Percentiles rank a stretch among this genome's conserved stretches.
Conservation (phyloP, 495 filamentous ascomycete genomes). For the Talaromyces wortmannii region DNA sequence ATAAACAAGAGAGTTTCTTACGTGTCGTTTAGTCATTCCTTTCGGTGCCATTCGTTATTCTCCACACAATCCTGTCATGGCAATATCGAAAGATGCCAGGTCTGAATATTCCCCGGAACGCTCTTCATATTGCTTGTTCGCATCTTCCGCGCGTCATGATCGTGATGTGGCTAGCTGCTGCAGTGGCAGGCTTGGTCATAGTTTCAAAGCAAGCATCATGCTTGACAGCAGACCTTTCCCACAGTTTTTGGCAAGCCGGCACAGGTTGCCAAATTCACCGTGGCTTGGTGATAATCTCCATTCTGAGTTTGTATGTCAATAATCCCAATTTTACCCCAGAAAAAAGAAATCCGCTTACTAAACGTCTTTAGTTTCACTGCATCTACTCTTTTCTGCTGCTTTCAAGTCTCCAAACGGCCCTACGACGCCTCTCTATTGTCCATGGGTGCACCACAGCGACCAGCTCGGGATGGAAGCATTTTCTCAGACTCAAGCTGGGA, state of each 20-base stretch:
- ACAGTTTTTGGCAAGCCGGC: slow-evolving; percentile 31
- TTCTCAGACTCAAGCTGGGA: slow-evolving; percentile 31
- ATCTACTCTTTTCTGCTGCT: slow-evolving; percentile 33
- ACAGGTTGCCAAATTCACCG: slow-evolving; percentile 35
- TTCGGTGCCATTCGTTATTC: slow-evolving; percentile 27
- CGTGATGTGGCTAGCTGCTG: slow-evolving; percentile 33
- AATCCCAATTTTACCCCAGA: background rate
- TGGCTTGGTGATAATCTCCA: slow-evolving; percentile 25
- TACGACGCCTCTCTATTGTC: slow-evolving; percentile 37
- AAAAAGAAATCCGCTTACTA: background rate
- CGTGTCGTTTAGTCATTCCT: slow-evolving; percentile 25
- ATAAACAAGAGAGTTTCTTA: slow-evolving; percentile 3
- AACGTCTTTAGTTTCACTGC: slow-evolving; percentile 22
- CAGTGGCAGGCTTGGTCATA: slow-evolving; percentile 34
- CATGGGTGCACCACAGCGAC: slow-evolving; percentile 19
- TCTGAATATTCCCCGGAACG: slow-evolving; percentile 26
- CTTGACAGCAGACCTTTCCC: slow-evolving; percentile 18
- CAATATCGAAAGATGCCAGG: slow-evolving; percentile 34
- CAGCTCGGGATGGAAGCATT: slow-evolving; percentile 24
- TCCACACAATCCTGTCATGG: slow-evolving; percentile 39
- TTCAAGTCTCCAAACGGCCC: slow-evolving; percentile 33
- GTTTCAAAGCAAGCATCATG: slow-evolving; percentile 33
- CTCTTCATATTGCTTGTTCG: slow-evolving; percentile 29
- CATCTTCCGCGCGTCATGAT: slow-evolving; percentile 30
- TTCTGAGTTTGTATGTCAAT: slow-evolving; percentile 30